Evolutionary conservation across 192 early-diverging fungal genomes (phyloP), one percentile per base, ranked within the genome.

Genomic region (Umbelopsis sp.): DNA sequence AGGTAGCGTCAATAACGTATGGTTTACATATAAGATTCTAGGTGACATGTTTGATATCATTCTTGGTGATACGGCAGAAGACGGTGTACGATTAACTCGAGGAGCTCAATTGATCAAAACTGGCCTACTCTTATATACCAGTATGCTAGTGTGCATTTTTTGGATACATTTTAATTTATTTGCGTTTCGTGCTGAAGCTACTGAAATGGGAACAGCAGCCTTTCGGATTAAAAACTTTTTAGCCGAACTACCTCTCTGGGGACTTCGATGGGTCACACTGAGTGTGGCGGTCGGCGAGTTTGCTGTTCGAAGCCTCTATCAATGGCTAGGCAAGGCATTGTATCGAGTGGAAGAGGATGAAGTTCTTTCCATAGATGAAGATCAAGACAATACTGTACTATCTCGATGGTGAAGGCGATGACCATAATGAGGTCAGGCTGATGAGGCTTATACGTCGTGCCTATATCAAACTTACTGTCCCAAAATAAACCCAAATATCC

Each of bases 121-220:
- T 12, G 11, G 80, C 9, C 73, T 88, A 12, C 59, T 88, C 41
- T 45, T 77, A 0, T 77, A 81, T 21, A 76, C 75, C 1, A 83
- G 81, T 36, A 51, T 78, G 22, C 66, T 86, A 56, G 81, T 85
- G 2, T 59, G 81, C 34, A 53, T 78, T 49, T 83, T 88, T 38
- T 88, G 86, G 86, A 79, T 88, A 69, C 85, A 85, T 49, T 88
- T 84, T 53, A 88, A 83, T 71, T 31, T 88, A 26, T 79, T 85
- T 52, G 84, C 84, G 0, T 85, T 88, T 62, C 71, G 49, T 16
- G 31, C 70, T 47, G 45, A 67, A 17, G 36, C 68, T 7, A 38
- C 68, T 21, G 45, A 53, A 38, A 49, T 50, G 21, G 68, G 43
- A 17, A 49, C 47, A 20, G 66, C 43, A 12, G 66, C 10, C 76